Percentiles rank a stretch among this genome's conserved stretches.
Evolutionary conservation across 2,329 filamentous ascomycete species (phyloP).

Genomic region (Cercospora sp.): DNA sequence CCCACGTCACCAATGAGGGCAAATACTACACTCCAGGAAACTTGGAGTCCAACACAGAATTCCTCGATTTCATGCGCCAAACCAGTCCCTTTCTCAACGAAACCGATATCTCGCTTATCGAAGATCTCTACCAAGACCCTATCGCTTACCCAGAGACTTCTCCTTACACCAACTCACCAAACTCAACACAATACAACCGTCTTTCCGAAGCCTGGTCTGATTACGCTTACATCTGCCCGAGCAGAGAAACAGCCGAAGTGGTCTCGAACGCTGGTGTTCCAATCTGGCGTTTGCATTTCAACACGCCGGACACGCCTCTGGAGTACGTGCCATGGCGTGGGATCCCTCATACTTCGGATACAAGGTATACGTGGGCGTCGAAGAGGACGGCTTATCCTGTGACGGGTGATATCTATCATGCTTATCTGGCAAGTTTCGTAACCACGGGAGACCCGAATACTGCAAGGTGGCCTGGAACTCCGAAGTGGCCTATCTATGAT

Average conservation of each 20-base stretch:
- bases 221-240: conserved; percentile 64
- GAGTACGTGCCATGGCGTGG: conserved; percentile 16
- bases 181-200: conserved; percentile 53
- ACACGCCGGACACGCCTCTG: conserved; percentile 15
- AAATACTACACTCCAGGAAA: conserved; percentile 59
- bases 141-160: conserved; percentile 41
- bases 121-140: conserved; percentile 63
- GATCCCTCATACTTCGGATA: conserved; percentile 21
- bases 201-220: conserved; percentile 63
- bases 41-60: conserved; percentile 52
- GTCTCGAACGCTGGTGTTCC: conserved; percentile 24
- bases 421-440: conserved; percentile 41
- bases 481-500: conserved; percentile 37
- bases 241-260: conserved; percentile 58
- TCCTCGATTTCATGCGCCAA: conserved; percentile 59
- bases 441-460: conserved; percentile 41
- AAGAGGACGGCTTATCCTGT: conserved; percentile 12
- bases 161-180: conserved; percentile 43
- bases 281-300: conserved; percentile 20
- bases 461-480: conserved; percentile 27
- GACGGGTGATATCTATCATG: conserved; percentile 34
- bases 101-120: conserved; percentile 56
- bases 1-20: conserved; percentile 71
- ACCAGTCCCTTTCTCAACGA: conserved; percentile 60
- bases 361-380: conserved; percentile 21